Conservation (phyloP, 1,284 basidiomycete species). For the Boletus mariae region DNA sequence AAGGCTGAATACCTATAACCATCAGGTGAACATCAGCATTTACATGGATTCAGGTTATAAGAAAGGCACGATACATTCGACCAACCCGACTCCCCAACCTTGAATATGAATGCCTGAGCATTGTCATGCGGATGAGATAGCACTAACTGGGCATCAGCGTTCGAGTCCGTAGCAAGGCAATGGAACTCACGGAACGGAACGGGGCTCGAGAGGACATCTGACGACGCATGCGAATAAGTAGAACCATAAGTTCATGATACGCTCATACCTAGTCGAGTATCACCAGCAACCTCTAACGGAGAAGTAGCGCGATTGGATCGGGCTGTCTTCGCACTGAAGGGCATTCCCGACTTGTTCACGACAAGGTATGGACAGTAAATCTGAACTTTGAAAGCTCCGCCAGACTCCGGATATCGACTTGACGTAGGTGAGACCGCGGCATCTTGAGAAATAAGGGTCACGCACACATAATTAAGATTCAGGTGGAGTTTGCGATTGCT, state of each 20-base stretch:
- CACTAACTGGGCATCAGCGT: slow-evolving; percentile 52
- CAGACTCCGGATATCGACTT: slow-evolving; percentile 85
- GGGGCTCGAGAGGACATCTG: slow-evolving; percentile 58
- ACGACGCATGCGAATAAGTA: slow-evolving; percentile 7
- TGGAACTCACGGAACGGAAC: slow-evolving; percentile 71
- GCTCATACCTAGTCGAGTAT: slow-evolving; percentile 51
- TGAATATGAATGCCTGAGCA: slow-evolving; percentile 83
- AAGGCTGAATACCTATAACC: slow-evolving; percentile 68
- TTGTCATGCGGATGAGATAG: slow-evolving; percentile 84
- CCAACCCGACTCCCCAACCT: slow-evolving; percentile 86
- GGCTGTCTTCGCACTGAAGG: slow-evolving; percentile 74
- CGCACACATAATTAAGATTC: slow-evolving; percentile 85
- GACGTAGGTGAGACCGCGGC: slow-evolving; percentile 3
- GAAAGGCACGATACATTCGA: slow-evolving; percentile 59
- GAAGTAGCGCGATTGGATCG: slow-evolving; percentile 69
- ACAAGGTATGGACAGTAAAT: slow-evolving; percentile 92
- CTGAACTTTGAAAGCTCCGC: slow-evolving; percentile 98
- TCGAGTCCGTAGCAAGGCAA: slow-evolving; percentile 34
- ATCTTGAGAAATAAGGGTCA: slow-evolving; percentile 7
- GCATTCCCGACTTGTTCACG: slow-evolving; percentile 90
- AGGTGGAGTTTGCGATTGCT: slow-evolving; percentile 80
- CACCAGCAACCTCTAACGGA: slow-evolving; percentile 84
- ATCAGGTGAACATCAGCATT: slow-evolving; percentile 5
- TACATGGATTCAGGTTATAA: not conserved
- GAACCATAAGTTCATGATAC: not conserved